Base-by-base conservation (phyloP, 371 early-diverging fungal genomes). In the Mortierella sp. region DNA sequence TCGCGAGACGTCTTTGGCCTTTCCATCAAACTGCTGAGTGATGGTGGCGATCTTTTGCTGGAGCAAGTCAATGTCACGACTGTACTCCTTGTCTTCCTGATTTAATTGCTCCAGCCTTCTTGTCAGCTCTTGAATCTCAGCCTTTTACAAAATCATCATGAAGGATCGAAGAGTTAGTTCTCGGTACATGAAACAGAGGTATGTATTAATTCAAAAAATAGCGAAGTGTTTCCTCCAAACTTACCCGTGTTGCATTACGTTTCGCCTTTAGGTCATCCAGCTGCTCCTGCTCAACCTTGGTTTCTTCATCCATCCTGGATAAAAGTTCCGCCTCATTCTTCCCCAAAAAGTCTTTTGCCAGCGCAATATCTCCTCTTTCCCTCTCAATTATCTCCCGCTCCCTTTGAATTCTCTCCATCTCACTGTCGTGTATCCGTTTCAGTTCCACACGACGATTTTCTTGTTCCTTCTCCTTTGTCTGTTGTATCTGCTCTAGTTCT, bases 291-390 rank as follows among this genome's bases (percentile, higher is more conserved):
- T 76, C 76, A 13, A 41, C 24, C 30, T 58, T 54, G 9, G 76
- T 76, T 55, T 76, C 76, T n/a, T 61, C 65, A 26, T 64, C 66
- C 50, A 76, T 69, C 8, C 58, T 56, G 21, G 64, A 58, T 43
- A 45, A n/a, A 43, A 76, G 31, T 23, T 76, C 65, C 6, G 58
- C 49, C 19, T 76, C 66, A 14, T 61, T 61, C 42, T 76, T 61
- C 2, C 62, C 55, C 52, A 76, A 61, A 46, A 61, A 64, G 16
- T 65, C 66, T 31, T 57, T 43, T 12, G 57, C 65, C 16, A 58
- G 47, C 3, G 62, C 70, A 38, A 76, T 19, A 34, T 76, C 76
- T 19, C 65, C 58, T 52, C 38, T 52, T 26, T 52, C 58, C 47
- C 65, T 64, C 41, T 66, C 70, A 23, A 76, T 16, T 23, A 62